Base-by-base conservation (phyloP, 371 early-diverging fungal species). In the Lichtheimia corymbifera region DNA sequence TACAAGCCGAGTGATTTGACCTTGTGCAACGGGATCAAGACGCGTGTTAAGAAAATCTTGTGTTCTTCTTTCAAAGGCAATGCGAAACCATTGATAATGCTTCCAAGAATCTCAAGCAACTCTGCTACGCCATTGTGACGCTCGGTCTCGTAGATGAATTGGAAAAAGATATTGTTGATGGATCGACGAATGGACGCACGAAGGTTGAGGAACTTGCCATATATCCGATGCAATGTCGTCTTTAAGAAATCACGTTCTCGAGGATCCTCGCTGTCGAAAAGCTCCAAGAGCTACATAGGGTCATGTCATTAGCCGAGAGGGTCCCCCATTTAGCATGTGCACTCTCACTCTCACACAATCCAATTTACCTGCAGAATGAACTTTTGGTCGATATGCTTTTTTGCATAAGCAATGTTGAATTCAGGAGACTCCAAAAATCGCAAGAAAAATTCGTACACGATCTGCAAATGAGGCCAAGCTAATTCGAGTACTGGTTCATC, bases 1-100 rank as follows among this genome's bases (percentile, higher is more conserved):
- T 97, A 98, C 59, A 96, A 73, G 0, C 87, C 87, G 62, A 98
- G 74, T 3, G 94, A 93, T 59, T 93, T 93, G 30, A 93, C 93
- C 72, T 97, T 97, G 76, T 98, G 98, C 49, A 98, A 78, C 12
- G 98, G 98, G 53, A 98, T 79, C 64, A 98, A 78, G n/a, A 96
- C 97, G 20, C 91, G 84, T 28, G 89, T 88, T 63, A 98, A 75
- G 73, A 98, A 98, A 17, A 84, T 85, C 73, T 96, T 95, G 82
- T 98, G 98, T 73, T 98, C 98, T 57, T 97, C 97, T 74, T 97
- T 97, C 24, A 98, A 78, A 28, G 98, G 98, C 43, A 97, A 78
- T 0, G 98, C 97, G 71, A 98, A 98, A 15, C 98, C 98, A 69
- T 98, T 98, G 77, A 98, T 97, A 66, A 98, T 97, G 69, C 95